Conservation (phyloP, 768 basidiomycete genomes). For the Steccherinum ochraceum region DNA sequence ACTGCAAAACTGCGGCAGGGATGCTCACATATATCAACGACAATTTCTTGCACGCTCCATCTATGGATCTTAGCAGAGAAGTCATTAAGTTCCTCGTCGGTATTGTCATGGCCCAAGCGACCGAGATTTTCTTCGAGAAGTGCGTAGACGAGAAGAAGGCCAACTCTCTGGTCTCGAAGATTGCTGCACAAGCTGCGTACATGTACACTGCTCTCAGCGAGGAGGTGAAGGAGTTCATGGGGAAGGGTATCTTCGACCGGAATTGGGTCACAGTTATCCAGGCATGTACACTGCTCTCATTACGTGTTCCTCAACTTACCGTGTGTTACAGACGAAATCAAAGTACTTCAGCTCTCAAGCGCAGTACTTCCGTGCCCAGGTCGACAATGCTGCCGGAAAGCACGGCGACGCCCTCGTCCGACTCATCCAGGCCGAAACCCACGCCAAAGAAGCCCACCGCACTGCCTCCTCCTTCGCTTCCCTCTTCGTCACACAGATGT, state of each 20-base stretch:
- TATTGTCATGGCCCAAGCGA: conserved; percentile 89
- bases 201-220: conserved; percentile 83
- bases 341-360: conserved; percentile 85
- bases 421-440: conserved; percentile 65
- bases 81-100: conserved; percentile 89
- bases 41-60: conserved; percentile 97
- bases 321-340: conserved; percentile 67
- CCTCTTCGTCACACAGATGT: conserved; percentile 63
- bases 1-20: conserved; percentile 83
- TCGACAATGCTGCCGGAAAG: conserved; percentile 68
- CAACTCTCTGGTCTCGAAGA: conserved; percentile 70
- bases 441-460: conserved; percentile 79
- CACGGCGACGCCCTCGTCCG: conserved; percentile 86
- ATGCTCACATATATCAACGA: conserved; percentile 99
- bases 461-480: conserved; percentile 63
- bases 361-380: conserved; percentile 80
- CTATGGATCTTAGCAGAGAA: conserved; percentile 89
- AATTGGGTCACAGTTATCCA: conserved; percentile 89
- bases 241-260: conserved; percentile 91
- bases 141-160: conserved; percentile 90
- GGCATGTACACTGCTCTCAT: conserved; percentile 31
- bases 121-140: conserved; percentile 95
- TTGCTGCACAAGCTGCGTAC: conserved; percentile 73
- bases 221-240: conserved; percentile 94
- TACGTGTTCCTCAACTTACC: background rate